Evolutionary conservation across 2,329 filamentous ascomycete species (phyloP).

Genomic region (Leptographium radiaticola): DNA sequence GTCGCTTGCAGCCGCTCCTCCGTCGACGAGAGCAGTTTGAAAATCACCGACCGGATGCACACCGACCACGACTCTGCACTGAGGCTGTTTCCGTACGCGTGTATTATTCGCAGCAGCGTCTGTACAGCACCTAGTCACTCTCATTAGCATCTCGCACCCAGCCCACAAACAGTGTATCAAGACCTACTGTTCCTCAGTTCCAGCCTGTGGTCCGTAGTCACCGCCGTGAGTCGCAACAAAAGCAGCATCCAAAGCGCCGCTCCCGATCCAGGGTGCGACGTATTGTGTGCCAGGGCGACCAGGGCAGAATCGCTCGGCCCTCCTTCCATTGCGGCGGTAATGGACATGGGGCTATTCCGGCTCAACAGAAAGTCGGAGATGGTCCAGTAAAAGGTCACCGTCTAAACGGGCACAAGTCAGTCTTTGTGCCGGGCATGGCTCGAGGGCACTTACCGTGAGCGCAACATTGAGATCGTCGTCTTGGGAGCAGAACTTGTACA

Average conservation of each 20-base stretch:
- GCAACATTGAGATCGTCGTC: constrained; percentile 90
- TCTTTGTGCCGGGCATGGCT: neutral
- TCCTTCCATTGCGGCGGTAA: constrained; percentile 42
- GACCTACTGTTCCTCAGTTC: constrained; percentile 62
- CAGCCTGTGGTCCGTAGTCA: constrained; percentile 57
- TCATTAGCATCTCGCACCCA: neutral
- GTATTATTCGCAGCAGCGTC: constrained; percentile 80
- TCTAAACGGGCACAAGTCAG: constrained; percentile 29
- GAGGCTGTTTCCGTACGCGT: constrained; percentile 75
- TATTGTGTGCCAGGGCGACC: constrained; percentile 42
- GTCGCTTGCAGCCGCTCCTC: constrained; percentile 37
- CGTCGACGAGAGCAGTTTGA: constrained; percentile 63
- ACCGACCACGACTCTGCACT: constrained; percentile 69
- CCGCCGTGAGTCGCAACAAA: constrained; percentile 54
- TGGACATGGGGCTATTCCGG: constrained; percentile 42
- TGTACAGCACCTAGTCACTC: constrained; percentile 56
- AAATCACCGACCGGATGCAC: constrained; percentile 69
- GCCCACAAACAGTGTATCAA: constrained; percentile 5
- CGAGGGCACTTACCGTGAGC: constrained; percentile 52
- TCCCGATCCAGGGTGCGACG: constrained; percentile 47
- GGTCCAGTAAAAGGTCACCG: constrained; percentile 92
- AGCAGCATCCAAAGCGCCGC: constrained; percentile 70
- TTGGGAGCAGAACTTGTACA: constrained; percentile 82
- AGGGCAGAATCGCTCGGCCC: constrained; percentile 43
- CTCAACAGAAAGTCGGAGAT: constrained; percentile 73